phyloP scores from a whole-genome alignment of 176 grass and related monocot species.

The Zoysia pacifica region DNA sequence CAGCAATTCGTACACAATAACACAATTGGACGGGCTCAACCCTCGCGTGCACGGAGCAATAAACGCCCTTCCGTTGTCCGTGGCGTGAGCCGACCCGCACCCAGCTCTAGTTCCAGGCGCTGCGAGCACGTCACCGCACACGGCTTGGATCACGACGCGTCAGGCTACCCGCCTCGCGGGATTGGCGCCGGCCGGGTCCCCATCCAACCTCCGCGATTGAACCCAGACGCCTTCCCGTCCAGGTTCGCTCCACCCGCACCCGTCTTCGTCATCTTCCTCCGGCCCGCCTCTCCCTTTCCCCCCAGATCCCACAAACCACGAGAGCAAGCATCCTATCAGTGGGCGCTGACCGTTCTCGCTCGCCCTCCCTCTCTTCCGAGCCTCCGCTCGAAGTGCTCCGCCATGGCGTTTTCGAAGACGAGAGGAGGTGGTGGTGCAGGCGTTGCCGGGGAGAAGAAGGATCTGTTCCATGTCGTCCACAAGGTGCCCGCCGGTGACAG shows the following conservation, averaged over 20 bases:
- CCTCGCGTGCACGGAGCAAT: no score
- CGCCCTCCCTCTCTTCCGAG: not conserved
- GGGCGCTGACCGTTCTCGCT: not conserved
- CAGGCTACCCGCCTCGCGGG: not conserved
- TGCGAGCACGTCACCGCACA: conserved; percentile 37
- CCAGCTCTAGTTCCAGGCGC: conserved; percentile 23
- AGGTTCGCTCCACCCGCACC: conserved; percentile 42
- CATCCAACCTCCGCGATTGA: conserved; percentile 15
- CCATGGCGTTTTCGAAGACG: conserved; percentile 46
- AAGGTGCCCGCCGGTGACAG: conserved; percentile 89
- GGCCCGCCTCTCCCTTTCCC: not conserved
- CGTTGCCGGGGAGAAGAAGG: conserved; percentile 58
- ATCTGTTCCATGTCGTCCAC: conserved; percentile 85
- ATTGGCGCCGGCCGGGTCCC: conserved; percentile 29
- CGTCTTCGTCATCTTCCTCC: conserved; percentile 35
- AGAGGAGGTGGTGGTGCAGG: conserved; percentile 29
- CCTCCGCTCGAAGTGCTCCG: not conserved
- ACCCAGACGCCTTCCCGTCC: conserved; percentile 61
- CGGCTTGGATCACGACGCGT: conserved; percentile 26
- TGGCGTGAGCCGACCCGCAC: not conserved
- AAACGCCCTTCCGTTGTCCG: not conserved
- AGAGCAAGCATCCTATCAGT: conserved; percentile 22
- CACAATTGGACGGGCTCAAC: not conserved
- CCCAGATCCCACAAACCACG: conserved; percentile 44
- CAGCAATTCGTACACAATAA: not conserved